Conservation (phyloP, 345 rosid genomes). For the Citrus unshiu region DNA sequence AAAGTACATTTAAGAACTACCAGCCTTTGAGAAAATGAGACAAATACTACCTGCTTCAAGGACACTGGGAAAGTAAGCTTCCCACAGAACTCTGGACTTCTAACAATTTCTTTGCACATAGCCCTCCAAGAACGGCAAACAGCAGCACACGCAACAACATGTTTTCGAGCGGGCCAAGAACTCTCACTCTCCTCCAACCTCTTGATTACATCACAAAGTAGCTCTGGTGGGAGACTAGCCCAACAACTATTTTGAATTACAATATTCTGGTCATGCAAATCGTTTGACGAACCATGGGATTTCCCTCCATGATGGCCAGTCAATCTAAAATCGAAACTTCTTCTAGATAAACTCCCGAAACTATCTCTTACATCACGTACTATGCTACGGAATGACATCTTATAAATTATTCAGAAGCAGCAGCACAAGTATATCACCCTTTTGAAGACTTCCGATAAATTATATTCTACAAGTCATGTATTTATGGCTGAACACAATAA, state of each 20-base stretch:
- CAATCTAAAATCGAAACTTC: slow-evolving; percentile 55
- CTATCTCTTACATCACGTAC: slow-evolving; percentile 68
- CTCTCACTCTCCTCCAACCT: slow-evolving; percentile 65
- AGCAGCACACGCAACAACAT: slow-evolving; percentile 64
- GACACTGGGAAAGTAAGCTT: slow-evolving; percentile 66
- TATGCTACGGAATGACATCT: slow-evolving; percentile 66
- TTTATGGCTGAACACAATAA: slow-evolving; percentile 20
- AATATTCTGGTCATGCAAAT: slow-evolving; percentile 40
- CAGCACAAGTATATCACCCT: neutral
- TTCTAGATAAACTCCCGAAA: slow-evolving; percentile 65
- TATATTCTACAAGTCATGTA: neutral
- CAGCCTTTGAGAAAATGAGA: neutral
- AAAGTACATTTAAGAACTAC: neutral
- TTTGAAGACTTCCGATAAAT: neutral
- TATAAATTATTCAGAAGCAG: slow-evolving; percentile 6
- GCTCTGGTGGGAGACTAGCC: slow-evolving; percentile 69
- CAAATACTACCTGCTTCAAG: slow-evolving; percentile 50
- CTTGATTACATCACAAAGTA: slow-evolving; percentile 56
- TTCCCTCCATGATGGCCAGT: slow-evolving; percentile 56
- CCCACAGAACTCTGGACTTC: slow-evolving; percentile 60
- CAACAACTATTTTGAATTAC: slow-evolving; percentile 54
- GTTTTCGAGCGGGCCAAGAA: slow-evolving; percentile 59
- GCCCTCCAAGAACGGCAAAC: slow-evolving; percentile 67
- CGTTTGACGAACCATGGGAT: slow-evolving; percentile 37
- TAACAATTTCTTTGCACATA: slow-evolving; percentile 65